phyloP scores from a whole-genome alignment of 352 stramenopile genomes.

The Globisporangium irregulare region DNA sequence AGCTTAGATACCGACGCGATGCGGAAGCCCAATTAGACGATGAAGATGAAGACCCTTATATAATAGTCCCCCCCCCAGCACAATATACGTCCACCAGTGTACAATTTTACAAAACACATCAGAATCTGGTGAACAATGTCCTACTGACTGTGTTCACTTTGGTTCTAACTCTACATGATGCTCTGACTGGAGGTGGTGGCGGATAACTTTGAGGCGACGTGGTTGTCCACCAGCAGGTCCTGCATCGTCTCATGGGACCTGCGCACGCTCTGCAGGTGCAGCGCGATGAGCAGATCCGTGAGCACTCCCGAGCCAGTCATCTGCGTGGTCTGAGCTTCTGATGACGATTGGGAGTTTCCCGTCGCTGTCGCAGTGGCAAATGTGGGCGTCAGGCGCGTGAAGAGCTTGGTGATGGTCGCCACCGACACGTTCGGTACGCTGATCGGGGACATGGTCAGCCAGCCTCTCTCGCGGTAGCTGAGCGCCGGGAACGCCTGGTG shows the following conservation, averaged over 20 bases:
- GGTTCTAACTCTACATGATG: not conserved
- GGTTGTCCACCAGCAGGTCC: constrained; percentile 3
- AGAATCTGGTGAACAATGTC: not conserved
- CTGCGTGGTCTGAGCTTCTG: not conserved
- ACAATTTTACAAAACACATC: not conserved
- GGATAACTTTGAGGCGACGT: not conserved
- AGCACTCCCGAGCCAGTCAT: not conserved
- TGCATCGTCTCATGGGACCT: constrained; percentile 9
- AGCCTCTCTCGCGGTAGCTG: not conserved
- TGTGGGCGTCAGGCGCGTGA: constrained; percentile 4
- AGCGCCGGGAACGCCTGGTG: not conserved
- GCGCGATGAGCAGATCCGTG: constrained; percentile 14
- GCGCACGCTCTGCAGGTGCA: constrained; percentile 8
- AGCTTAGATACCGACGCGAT: not conserved
- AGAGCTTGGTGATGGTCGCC: constrained; percentile 1
- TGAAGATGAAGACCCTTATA: constrained; percentile 5
- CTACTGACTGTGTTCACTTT: not conserved
- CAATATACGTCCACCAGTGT: constrained; percentile 3
- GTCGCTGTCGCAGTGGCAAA: not conserved
- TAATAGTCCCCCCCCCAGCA: constrained; percentile 4
- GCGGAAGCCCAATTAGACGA: constrained; percentile 1
- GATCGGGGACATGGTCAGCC: not conserved
- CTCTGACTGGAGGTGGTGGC: not conserved
- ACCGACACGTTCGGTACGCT: not conserved
- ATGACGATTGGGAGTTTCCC: not conserved